These are phyloP conservation scores for Penicillium paradoxum DNA, from an alignment of 495 filamentous ascomycete species.

Conservation along the genomic window DNA sequence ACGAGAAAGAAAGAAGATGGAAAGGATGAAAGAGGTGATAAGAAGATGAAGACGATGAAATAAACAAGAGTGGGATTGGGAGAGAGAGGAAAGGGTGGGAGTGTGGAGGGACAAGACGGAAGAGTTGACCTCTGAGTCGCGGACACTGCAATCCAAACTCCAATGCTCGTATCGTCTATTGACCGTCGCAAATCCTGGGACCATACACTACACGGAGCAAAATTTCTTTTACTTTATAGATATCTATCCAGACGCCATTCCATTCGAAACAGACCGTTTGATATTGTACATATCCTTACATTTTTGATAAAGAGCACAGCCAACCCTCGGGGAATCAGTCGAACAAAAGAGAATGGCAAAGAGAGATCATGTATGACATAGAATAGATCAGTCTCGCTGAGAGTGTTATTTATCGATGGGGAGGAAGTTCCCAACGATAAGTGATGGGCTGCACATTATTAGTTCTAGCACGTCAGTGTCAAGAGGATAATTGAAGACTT, in stretches of 20 bases:
- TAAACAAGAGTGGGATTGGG: not conserved
- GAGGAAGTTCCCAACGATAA: constrained; percentile 96
- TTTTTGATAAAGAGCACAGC: constrained; percentile 1
- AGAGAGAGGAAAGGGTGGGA: not conserved
- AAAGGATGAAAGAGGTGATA: not conserved
- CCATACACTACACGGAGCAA: constrained; percentile 10
- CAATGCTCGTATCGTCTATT: not conserved
- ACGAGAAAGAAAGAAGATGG: not conserved
- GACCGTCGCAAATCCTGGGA: not conserved
- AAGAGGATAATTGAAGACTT: constrained; percentile 37
- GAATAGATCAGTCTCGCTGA: not conserved
- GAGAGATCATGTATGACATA: not conserved
- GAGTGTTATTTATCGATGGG: constrained; percentile 42
- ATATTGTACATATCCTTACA: constrained; percentile 4
- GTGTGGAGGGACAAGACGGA: not conserved
- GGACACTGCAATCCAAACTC: not conserved
- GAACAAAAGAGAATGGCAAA: not conserved
- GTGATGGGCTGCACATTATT: constrained; percentile 60
- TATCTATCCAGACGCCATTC: not conserved
- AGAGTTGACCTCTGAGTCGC: not conserved
- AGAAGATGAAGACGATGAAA: not conserved
- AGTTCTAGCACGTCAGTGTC: constrained; percentile 1
- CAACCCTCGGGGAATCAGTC: constrained; percentile 17
- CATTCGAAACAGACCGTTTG: not conserved
- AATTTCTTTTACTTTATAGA: not conserved